phyloP scores from a whole-genome alignment of 306 rosid species.

The Styphnolobium japonicum region DNA sequence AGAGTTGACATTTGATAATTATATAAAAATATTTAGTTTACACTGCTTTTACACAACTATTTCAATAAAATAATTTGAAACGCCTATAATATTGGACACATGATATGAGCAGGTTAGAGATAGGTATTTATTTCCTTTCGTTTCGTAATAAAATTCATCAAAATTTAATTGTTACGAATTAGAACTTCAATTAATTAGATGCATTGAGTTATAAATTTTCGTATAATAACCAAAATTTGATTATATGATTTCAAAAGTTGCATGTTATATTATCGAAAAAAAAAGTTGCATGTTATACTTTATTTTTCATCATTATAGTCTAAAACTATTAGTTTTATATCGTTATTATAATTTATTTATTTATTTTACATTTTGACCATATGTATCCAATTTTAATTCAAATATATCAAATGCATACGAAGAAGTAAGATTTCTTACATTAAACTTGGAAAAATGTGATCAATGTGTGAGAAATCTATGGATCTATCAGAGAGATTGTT shows the following conservation, averaged over 20 bases:
- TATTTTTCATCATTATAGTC: not conserved
- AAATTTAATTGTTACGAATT: not conserved
- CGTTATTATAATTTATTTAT: not conserved
- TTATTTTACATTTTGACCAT: not conserved
- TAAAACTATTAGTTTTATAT: not conserved
- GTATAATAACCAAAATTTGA: not conserved
- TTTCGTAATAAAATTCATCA: not conserved
- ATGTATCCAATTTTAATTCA: not conserved
- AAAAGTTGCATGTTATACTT: too few relatives aligned
- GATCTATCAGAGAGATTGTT: not conserved
- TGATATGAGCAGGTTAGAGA: too few relatives aligned
- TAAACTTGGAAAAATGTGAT: not conserved
- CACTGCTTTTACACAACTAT: not conserved
- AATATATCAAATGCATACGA: not conserved
- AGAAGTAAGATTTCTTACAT: not conserved
- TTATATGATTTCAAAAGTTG: too few relatives aligned
- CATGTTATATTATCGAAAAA: not conserved
- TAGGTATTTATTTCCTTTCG: not conserved
- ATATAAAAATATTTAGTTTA: not conserved
- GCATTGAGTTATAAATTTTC: not conserved
- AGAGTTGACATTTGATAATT: not conserved
- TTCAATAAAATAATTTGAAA: not conserved
- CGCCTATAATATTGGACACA: not conserved
- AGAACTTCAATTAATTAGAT: not conserved
- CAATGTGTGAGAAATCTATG: constrained; percentile 3